Evolutionary conservation across 2,329 filamentous ascomycete genomes (phyloP), one percentile per base, ranked within the genome.

Genomic region (Pseudogymnoascus sp.): DNA sequence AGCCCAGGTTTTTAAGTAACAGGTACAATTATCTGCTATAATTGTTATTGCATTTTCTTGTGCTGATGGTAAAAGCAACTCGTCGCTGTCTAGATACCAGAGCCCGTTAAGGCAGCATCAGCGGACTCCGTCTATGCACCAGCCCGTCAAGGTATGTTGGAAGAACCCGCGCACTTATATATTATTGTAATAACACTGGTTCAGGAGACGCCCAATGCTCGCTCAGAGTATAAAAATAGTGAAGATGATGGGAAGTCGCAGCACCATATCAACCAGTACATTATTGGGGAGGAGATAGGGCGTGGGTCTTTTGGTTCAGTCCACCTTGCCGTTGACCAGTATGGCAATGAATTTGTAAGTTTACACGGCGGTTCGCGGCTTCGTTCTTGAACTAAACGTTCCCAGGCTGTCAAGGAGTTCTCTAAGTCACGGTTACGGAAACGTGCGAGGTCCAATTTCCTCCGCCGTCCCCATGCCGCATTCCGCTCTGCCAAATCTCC

Each of bases 251-350:
- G 91, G 25, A 82, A 80, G 58, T 86, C 88, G 2, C 86, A 95
- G 70, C 90, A 95, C 71, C 84, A 86, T 62, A 93, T 97, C 76
- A 97, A 97, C 73, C 93, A 97, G 75, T 99, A 97, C 73, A 81
- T 88, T 62, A 94, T 99, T 70, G 87, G 89, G 73, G 89, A 96
- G 72, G 93, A 97, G 78, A 97, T 99, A 68, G 94, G 94, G n/a
- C 82, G 91, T 65, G 94, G 94, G 16, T 97, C 93, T 0, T 99
- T 96, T 73, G 94, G 94, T 6, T 88, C 92, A 9, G 94, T 99
- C 12, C 91, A 97, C 75, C 79, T 93, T 18, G 94, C 91, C 20
- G 85, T 85, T 2, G 93, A 99, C 75, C 91, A 96, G 73, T 94
- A 87, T 76, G 93, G 91, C 41, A 84, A 85, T 59, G 91, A 97